phyloP scores from a whole-genome alignment of 2,329 filamentous ascomycete species.

The Scedosporium boydii region DNA sequence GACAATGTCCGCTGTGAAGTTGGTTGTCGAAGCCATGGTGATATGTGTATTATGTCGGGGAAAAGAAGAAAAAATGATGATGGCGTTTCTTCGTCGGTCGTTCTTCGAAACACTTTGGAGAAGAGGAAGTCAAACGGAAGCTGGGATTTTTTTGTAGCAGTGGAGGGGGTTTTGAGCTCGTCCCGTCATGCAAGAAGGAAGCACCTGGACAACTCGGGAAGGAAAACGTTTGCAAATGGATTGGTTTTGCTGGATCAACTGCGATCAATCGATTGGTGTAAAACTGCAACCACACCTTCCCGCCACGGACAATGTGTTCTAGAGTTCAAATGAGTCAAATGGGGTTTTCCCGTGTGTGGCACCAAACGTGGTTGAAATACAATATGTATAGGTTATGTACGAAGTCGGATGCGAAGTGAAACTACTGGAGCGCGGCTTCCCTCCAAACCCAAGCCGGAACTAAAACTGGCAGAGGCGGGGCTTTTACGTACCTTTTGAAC shows the following conservation, averaged over 20 bases:
- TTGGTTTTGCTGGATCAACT: background rate
- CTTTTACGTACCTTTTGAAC: background rate
- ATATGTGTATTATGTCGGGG: background rate
- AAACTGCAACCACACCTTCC: background rate
- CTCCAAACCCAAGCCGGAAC: background rate
- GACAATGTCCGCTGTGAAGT: conserved; percentile 67
- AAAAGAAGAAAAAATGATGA: background rate
- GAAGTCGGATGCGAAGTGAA: background rate
- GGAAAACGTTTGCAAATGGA: background rate
- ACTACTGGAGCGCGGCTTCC: background rate
- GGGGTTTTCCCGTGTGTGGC: background rate
- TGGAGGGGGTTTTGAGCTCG: background rate
- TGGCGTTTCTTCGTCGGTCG: background rate
- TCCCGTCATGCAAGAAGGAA: background rate
- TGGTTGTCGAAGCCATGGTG: conserved; percentile 21
- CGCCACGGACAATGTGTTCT: background rate
- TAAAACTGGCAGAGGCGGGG: background rate
- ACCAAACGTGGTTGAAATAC: background rate
- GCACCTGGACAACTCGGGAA: background rate
- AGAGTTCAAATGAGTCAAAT: background rate
- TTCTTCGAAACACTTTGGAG: background rate
- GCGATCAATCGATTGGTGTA: background rate
- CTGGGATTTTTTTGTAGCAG: background rate
- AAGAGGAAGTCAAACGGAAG: background rate
- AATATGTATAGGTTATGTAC: background rate